Evolutionary conservation across 805 yeast species (phyloP), one percentile per base, ranked within the genome.

Genomic region (Candida adriatica): DNA sequence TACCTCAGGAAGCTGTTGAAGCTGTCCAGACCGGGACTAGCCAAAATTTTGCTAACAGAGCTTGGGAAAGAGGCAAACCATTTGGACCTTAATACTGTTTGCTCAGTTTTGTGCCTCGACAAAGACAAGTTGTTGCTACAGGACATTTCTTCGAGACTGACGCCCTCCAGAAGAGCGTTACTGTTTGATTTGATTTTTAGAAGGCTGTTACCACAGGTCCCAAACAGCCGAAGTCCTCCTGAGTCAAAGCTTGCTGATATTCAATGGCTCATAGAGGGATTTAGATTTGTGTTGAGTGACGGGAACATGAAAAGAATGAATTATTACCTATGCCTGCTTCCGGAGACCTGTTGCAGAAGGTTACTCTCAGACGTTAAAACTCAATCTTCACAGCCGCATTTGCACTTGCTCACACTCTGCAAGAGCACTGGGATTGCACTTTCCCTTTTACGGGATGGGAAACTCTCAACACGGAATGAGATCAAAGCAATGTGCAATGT

Each of bases 331-430:
- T 10, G 10, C 9, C 8, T 17, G 4, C 19, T 39, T 8, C 43
- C 43, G 7, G 30, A 29, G 18, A 10, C 7, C 4, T 88, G 85
- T 49, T 88, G 88, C 79, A 75, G 73, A 52, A 95, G 84, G 13
- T 75, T 95, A 13, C 61, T 90, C 43, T 94, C 87, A 15, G 82
- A 80, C 64, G 84, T 90, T 58, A 86, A 86, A 59, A 70, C 82
- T n/a, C 72, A 88, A 52, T 84, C 31, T 5, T 13, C 27, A 14
- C 22, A 23, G 14, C 15, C 13, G 9, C 14, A 23, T 23, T n/a
- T 23, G 10, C 13, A n/a, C 7, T 15, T 23, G 7, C 14, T 23
- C 15, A 8, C 9, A 13, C 9, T 7, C 7, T 23, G 31, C 14
- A 28, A 31, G 18, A 25, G 36, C 13, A 20, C 26, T 16, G 27